Evolutionary conservation across 495 filamentous ascomycete genomes (phyloP).

Genomic region (Barbatosphaeria neglecta): DNA sequence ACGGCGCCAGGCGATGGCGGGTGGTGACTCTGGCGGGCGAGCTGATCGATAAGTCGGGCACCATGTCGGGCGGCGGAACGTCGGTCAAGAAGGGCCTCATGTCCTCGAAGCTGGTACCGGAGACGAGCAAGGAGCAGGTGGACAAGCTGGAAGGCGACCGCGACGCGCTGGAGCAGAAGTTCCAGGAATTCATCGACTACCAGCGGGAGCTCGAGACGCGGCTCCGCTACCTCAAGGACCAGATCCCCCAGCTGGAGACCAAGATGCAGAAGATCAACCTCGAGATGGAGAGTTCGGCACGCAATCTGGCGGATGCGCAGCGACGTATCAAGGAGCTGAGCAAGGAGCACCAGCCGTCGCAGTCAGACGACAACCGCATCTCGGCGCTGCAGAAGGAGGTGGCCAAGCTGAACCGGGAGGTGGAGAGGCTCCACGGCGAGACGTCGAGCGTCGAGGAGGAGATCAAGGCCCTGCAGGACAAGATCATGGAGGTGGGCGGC

Average conservation of each 20-base stretch:
- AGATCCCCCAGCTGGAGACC: conserved; percentile 76
- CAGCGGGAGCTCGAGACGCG: conserved; percentile 63
- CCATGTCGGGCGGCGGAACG: conserved; percentile 93
- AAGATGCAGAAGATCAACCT: conserved; percentile 85
- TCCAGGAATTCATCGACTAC: conserved; percentile 67
- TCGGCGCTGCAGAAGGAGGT: conserved; percentile 65
- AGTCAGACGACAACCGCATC: conserved; percentile 63
- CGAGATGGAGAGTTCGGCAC: conserved; percentile 76
- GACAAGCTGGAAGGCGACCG: conserved; percentile 74
- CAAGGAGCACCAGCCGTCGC: conserved; percentile 65
- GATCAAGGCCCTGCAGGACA: conserved; percentile 81
- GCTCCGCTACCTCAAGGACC: conserved; percentile 61
- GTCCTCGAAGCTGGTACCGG: conserved; percentile 85
- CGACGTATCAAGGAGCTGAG: conserved; percentile 71
- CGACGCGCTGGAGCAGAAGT: conserved; percentile 69
- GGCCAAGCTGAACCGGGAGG: conserved; percentile 58
- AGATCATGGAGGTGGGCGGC: conserved; percentile 96
- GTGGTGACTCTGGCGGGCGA: conserved; percentile 93
- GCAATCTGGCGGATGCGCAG: conserved; percentile 74
- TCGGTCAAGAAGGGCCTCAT: conserved; percentile 81
- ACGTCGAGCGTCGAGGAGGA: conserved; percentile 80
- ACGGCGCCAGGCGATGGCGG: conserved; percentile 83
- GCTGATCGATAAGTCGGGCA: conserved; percentile 92
- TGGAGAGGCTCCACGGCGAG: conserved; percentile 67
- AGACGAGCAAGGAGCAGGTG: conserved; percentile 79